Conservation (phyloP, 1,139 yeast genomes). For the Candida sanyaensis region DNA sequence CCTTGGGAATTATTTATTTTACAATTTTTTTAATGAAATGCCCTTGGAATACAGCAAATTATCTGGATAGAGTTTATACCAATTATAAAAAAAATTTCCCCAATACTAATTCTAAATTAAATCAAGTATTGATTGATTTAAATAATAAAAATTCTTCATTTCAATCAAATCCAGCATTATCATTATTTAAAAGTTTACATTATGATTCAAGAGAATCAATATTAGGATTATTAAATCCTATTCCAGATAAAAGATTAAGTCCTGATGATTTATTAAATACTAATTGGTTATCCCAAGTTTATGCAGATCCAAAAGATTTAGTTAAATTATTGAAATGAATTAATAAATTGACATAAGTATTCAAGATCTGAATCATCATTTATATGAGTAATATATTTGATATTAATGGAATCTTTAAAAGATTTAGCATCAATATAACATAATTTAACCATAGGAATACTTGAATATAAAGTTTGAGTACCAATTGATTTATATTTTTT, state of each 20-base stretch:
- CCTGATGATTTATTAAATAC: slow-evolving; percentile 30
- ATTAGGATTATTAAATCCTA: slow-evolving; percentile 38
- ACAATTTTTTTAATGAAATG: slow-evolving; percentile 43
- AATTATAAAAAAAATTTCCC: slow-evolving; percentile 27
- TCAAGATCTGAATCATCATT: background rate
- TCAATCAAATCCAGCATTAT: slow-evolving; percentile 32
- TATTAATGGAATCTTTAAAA: background rate
- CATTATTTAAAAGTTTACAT: slow-evolving; percentile 37
- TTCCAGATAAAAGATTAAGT: slow-evolving; percentile 22
- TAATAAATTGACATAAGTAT: background rate
- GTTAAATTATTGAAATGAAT: slow-evolving; percentile 17
- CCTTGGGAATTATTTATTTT: slow-evolving; percentile 52
- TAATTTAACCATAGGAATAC: background rate
- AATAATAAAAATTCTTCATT: slow-evolving; percentile 21
- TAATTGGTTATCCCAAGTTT: slow-evolving; percentile 45
- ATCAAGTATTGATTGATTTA: slow-evolving; percentile 21
- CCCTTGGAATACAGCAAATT: slow-evolving; percentile 49
- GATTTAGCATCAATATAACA: background rate
- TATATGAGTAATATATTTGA: too few relatives aligned
- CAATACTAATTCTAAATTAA: slow-evolving; percentile 17
- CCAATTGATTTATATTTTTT: background rate
- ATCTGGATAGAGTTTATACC: slow-evolving; percentile 22
- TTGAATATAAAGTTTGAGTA: background rate
- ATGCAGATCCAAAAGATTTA: slow-evolving; percentile 44
- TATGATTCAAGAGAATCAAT: slow-evolving; percentile 39